Evolutionary conservation across 257 asterid genomes (phyloP).

Genomic region (Salvia miltiorrhiza): DNA sequence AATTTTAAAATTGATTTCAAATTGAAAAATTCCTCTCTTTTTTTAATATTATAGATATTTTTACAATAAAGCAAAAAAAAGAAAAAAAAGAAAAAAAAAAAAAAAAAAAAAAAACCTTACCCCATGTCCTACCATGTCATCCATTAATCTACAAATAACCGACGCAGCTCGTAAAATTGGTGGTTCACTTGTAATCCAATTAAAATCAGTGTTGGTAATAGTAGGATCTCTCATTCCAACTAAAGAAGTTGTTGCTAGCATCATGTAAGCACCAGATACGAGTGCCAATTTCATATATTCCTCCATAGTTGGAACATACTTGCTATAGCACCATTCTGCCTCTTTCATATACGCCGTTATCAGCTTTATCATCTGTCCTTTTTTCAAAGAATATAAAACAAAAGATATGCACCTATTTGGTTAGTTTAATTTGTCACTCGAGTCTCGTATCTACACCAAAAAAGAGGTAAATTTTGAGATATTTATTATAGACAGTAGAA

Average conservation of each 20-base stretch:
- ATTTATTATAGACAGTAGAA: no score
- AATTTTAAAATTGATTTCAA: no score
- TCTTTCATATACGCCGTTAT: conserved; percentile 29
- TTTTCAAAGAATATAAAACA: no score
- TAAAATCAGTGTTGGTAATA: conserved; percentile 25
- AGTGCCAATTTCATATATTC: conserved; percentile 38
- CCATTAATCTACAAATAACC: neutral
- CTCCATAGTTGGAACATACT: conserved; percentile 28
- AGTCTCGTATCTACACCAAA: no score
- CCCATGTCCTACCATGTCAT: conserved; percentile 16
- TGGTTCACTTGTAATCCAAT: neutral
- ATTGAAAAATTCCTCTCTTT: no score
- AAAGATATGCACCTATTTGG: no score
- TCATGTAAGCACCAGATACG: conserved; percentile 9
- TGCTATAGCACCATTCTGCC: conserved; percentile 29
- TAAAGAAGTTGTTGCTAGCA: conserved; percentile 13
- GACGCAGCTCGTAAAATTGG: neutral
- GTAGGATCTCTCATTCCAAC: neutral
- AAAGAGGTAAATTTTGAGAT: no score
- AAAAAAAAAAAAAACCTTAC: neutral
- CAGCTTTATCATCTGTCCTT: conserved; percentile 27
- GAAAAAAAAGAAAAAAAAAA: no score
- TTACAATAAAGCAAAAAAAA: no score
- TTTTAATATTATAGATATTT: no score
- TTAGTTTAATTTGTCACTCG: no score